Evolutionary conservation across 140 eudicot genomes (phyloP).

Genomic region (Erigeron philadelphicus): DNA sequence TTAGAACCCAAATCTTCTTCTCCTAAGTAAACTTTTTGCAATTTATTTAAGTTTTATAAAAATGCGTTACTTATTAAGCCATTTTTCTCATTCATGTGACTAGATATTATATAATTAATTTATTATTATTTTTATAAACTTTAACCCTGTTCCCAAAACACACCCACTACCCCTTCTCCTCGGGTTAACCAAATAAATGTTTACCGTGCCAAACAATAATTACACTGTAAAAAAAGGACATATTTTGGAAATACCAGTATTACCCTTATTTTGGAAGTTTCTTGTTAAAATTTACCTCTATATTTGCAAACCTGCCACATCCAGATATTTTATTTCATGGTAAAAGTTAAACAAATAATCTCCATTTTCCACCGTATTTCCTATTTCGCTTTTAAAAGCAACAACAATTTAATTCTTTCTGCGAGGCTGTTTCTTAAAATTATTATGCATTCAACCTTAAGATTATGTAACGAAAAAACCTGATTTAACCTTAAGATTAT

Average conservation of each 20-base stretch:
- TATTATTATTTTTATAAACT: conserved; percentile 18
- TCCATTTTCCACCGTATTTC: no score
- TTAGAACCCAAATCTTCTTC: no score
- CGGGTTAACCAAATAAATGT: conserved; percentile 43
- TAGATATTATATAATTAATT: conserved; percentile 28
- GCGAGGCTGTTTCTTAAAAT: no score
- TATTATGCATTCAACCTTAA: no score
- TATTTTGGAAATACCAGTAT: conserved; percentile 13
- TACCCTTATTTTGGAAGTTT: conserved; percentile 33
- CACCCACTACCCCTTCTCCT: conserved; percentile 67
- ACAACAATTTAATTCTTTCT: no score
- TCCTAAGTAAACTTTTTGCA: not conserved
- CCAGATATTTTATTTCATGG: not conserved
- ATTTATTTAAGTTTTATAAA: not conserved
- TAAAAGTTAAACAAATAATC: no score
- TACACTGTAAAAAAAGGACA: conserved; percentile 26
- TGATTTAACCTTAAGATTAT: no score
- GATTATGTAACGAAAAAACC: no score
- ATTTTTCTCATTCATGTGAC: conserved; percentile 34
- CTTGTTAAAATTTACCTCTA: conserved; percentile 32
- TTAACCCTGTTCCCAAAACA: conserved; percentile 74
- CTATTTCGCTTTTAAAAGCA: no score
- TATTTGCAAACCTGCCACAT: conserved; percentile 11
- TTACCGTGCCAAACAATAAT: conserved; percentile 38
- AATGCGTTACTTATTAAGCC: conserved; percentile 22